Conservation (phyloP, 805 yeast genomes). For the Kazachstania psychrophila region DNA sequence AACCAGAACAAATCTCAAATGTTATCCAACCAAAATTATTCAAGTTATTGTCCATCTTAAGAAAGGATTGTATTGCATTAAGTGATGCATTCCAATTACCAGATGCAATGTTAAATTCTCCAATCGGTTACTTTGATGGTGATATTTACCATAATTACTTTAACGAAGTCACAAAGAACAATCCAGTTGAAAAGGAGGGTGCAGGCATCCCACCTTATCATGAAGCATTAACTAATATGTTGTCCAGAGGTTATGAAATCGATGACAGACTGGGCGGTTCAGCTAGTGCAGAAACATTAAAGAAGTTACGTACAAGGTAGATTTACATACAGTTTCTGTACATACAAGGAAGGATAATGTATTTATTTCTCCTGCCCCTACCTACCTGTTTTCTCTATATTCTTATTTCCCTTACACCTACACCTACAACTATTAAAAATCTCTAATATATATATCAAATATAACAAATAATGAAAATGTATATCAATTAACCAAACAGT, state of each 20-base stretch:
- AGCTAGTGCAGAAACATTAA: slow-evolving; percentile 23
- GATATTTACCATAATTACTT: slow-evolving; percentile 76
- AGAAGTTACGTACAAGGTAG: slow-evolving; percentile 15
- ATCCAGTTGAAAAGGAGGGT: slow-evolving; percentile 43
- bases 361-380: too few species aligned
- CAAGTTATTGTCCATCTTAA: slow-evolving; percentile 38
- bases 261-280: slow-evolving; percentile 32
- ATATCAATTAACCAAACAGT: too few species aligned
- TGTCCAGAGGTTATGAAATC: slow-evolving; percentile 22
- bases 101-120: slow-evolving; percentile 73
- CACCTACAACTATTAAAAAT: too few species aligned
- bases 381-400: too few species aligned
- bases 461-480: too few species aligned
- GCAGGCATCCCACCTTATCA: slow-evolving; percentile 41
- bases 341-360: too few species aligned
- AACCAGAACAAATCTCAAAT: slow-evolving; percentile 38
- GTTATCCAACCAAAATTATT: slow-evolving; percentile 37
- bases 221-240: slow-evolving; percentile 32
- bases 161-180: slow-evolving; percentile 44
- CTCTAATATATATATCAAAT: too few species aligned
- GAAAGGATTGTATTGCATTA: slow-evolving; percentile 65
- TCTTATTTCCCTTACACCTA: too few species aligned
- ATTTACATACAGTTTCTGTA: too few species aligned
- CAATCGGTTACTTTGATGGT: slow-evolving; percentile 75
- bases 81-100: slow-evolving; percentile 79